Percentiles rank a stretch among this genome's conserved stretches.
These are phyloP conservation scores for Trichophyton rubrum DNA, from an alignment of 2,329 filamentous ascomycete species.

Conservation along the genomic window DNA sequence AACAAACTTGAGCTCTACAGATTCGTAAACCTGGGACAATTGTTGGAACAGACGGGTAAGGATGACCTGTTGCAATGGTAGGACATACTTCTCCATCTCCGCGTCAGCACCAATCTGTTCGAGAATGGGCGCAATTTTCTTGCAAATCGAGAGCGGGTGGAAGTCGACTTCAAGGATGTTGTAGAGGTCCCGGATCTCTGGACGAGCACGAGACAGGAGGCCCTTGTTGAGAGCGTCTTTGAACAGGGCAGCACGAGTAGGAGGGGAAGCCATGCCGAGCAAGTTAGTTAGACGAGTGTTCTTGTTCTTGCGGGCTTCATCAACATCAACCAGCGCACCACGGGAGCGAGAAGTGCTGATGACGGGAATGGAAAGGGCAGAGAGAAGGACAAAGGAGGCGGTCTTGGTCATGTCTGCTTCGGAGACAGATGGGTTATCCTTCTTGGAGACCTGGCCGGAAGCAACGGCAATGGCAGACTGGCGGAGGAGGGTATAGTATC, in stretches of 20 bases:
- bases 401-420: slow-evolving; percentile 88
- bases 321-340: slow-evolving; percentile 89
- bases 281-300: slow-evolving; percentile 94
- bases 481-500: slow-evolving; percentile 92
- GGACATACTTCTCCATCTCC: slow-evolving; percentile 95
- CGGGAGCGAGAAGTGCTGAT: slow-evolving; percentile 96
- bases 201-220: slow-evolving; percentile 77
- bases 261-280: slow-evolving; percentile 79
- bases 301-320: slow-evolving; percentile 97
- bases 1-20: slow-evolving; percentile 86
- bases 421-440: slow-evolving; percentile 80
- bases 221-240: slow-evolving; percentile 93
- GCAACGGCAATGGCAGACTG: slow-evolving; percentile 76
- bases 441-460: slow-evolving; percentile 76
- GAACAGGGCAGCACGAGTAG: slow-evolving; percentile 82
- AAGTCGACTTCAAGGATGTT: slow-evolving; percentile 99
- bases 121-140: slow-evolving; percentile 95
- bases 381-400: slow-evolving; percentile 88
- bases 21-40: slow-evolving; percentile 96
- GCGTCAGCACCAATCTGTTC: slow-evolving; percentile 83
- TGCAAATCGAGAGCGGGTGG: slow-evolving; percentile 95
- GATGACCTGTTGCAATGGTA: slow-evolving; percentile 94
- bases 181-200: slow-evolving; percentile 94
- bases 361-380: slow-evolving; percentile 92
- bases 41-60: slow-evolving; percentile 97